phyloP scores from a whole-genome alignment of 2,329 filamentous ascomycete genomes.

The Lachnellula cervina region DNA sequence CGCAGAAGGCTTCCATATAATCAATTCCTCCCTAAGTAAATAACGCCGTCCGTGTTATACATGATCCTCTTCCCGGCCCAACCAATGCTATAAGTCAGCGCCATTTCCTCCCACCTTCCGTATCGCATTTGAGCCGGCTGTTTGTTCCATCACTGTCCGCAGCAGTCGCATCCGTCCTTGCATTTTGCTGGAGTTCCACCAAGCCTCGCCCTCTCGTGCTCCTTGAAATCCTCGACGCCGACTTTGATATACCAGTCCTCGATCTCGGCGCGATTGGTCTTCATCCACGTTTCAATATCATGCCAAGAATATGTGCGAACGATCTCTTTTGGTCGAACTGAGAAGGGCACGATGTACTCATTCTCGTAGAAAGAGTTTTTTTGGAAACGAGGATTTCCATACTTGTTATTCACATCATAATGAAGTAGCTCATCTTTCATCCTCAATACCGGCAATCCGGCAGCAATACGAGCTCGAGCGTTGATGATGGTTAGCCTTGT shows the following conservation, averaged over 20 bases:
- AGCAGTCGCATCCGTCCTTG: slow-evolving; percentile 3
- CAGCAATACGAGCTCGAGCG: background rate
- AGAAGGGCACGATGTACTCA: background rate
- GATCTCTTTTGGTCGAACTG: background rate
- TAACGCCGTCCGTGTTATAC: background rate
- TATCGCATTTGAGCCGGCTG: background rate
- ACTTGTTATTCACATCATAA: background rate
- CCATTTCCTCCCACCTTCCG: background rate
- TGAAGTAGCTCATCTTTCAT: background rate
- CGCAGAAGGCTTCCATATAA: background rate
- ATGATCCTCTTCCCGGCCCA: background rate
- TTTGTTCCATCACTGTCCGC: background rate
- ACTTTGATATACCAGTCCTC: background rate
- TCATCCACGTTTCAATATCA: background rate
- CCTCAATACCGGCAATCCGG: background rate
- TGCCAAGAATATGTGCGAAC: background rate
- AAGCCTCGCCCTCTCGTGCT: slow-evolving; percentile 6
- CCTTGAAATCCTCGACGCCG: background rate
- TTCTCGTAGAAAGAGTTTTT: background rate
- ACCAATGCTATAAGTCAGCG: background rate
- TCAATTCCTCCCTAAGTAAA: background rate
- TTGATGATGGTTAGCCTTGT: background rate
- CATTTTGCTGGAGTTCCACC: background rate
- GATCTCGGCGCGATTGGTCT: background rate
- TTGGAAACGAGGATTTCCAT: background rate